Evolutionary conservation across 768 basidiomycete genomes (phyloP).

Genomic region (Asterophora lycoperdoides): DNA sequence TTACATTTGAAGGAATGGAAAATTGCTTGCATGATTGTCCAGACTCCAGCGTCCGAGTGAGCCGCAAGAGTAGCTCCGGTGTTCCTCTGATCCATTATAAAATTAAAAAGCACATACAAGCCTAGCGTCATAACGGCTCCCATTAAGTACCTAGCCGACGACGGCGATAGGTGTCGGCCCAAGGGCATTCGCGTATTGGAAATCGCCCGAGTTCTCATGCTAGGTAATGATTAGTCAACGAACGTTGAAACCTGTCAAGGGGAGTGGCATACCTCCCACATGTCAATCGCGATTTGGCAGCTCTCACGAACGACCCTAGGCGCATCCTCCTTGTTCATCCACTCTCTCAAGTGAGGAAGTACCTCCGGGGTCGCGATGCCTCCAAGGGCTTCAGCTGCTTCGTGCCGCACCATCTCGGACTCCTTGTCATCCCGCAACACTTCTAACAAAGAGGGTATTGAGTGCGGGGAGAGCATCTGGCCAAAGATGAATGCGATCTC

Average conservation of each 20-base stretch:
- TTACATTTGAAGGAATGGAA: too few relatives aligned
- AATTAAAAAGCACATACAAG: background rate
- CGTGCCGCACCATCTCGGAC: conserved; percentile 96
- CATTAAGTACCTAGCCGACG: background rate
- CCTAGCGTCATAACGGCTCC: too few relatives aligned
- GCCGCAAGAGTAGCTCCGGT: too few relatives aligned
- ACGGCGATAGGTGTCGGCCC: conserved; percentile 12
- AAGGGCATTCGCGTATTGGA: conserved; percentile 65
- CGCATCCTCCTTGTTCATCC: conserved; percentile 72
- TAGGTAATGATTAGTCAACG: conserved; percentile 20
- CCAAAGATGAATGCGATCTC: conserved; percentile 99
- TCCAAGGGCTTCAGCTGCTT: conserved; percentile 98
- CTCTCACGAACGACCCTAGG: conserved; percentile 92
- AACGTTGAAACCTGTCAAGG: background rate
- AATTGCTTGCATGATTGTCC: too few relatives aligned
- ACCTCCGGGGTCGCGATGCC: conserved; percentile 94
- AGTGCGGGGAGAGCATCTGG: conserved; percentile 84
- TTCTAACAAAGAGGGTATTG: conserved; percentile 77
- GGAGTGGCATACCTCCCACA: conserved; percentile 77
- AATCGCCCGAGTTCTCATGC: conserved; percentile 79
- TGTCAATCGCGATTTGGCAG: conserved; percentile 93
- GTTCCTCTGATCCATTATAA: too few relatives aligned
- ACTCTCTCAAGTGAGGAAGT: conserved; percentile 79
- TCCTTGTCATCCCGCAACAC: conserved; percentile 73
- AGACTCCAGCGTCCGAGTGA: too few relatives aligned